These are phyloP conservation scores for Allomyces javanicus DNA, from an alignment of 192 early-diverging fungal species.

Conservation along the genomic window DNA sequence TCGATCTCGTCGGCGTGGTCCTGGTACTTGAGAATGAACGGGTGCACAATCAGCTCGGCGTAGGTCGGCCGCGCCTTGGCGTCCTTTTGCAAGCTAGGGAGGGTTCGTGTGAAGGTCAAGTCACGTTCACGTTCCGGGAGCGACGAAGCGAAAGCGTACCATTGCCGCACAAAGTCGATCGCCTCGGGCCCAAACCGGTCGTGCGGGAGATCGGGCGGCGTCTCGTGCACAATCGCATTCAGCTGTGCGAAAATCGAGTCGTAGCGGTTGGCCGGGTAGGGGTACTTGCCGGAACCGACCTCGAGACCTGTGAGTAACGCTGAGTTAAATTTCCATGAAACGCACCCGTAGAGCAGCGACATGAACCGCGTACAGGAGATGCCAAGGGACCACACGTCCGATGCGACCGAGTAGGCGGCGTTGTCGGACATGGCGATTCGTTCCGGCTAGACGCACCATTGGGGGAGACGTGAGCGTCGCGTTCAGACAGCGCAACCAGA, in stretches of 20 bases:
- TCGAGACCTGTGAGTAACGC: conserved; percentile 26
- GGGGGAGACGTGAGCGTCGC: neutral
- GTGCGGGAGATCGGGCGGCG: conserved; percentile 47
- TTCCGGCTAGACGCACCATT: conserved; percentile 44
- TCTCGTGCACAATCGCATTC: conserved; percentile 62
- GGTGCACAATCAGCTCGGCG: conserved; percentile 49
- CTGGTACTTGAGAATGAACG: conserved; percentile 50
- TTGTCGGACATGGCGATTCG: conserved; percentile 44
- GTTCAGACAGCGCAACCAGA: neutral
- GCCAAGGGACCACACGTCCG: conserved; percentile 88
- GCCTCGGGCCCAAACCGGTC: conserved; percentile 44
- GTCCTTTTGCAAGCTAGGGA: conserved; percentile 40
- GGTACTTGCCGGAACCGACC: conserved; percentile 56
- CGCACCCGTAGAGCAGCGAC: no score
- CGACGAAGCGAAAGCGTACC: conserved; percentile 17
- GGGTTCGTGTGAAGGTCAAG: conserved; percentile 1
- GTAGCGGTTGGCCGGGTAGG: conserved; percentile 45
- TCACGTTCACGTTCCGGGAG: conserved; percentile 5
- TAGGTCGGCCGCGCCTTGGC: conserved; percentile 52
- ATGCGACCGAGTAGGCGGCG: conserved; percentile 59
- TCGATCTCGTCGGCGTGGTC: conserved; percentile 33
- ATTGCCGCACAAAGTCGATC: conserved; percentile 57
- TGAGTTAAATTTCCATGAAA: no score
- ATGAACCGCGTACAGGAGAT: conserved; percentile 28
- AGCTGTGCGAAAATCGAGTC: conserved; percentile 72